Base-by-base conservation (phyloP, 2,329 filamentous ascomycete species). In the Aureobasidium melanogenum region DNA sequence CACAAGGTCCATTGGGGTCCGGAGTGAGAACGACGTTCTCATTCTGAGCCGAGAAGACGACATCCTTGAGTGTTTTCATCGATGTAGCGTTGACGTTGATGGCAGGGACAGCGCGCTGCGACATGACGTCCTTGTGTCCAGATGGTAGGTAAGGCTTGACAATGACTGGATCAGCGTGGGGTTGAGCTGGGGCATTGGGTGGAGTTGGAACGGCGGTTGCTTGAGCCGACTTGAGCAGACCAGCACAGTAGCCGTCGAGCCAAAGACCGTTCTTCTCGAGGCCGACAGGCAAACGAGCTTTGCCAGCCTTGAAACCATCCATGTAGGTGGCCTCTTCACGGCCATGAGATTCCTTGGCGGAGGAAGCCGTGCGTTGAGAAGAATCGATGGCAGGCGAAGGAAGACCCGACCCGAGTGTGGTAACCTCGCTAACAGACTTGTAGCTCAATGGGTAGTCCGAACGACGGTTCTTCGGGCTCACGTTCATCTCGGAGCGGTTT, bases 191-290 rank as follows among this genome's bases (percentile, higher is more conserved):
- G n/a, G 34, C 61, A 19, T 28, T 38, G 30, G 51, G 26, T 4
- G 22, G 26, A 30, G 22, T 12, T 17, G 46, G 47, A n/a, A 9
- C 54, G 24, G 39, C 5, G 8, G 54, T 24, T 10, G 54, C 5
- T 28, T 60, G 43, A 12, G 50, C 61, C n/a, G 69, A 68, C 48
- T 70, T 67, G 41, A 70, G 63, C 46, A 72, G 57, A 12, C 70
- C 72, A 28, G 68, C 65, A 56, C 71, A 72, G 63, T 73, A 74
- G 10, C 72, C 72, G 7, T 70, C 66, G 10, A 74, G 61, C 58
- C 66, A 71, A 28, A 70, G 65, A 5, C 66, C 67, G 15, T 58
- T 63, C 36, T 66, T 66, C 22, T 70, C 66, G n/a, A 62, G 41
- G 15, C 64, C 66, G 32, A 71, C 63, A 17, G 66, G 62, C 32